Evolutionary conservation across 441 rosid species (phyloP), one percentile per base, ranked within the genome.

Genomic region (Adansonia gregorii): DNA sequence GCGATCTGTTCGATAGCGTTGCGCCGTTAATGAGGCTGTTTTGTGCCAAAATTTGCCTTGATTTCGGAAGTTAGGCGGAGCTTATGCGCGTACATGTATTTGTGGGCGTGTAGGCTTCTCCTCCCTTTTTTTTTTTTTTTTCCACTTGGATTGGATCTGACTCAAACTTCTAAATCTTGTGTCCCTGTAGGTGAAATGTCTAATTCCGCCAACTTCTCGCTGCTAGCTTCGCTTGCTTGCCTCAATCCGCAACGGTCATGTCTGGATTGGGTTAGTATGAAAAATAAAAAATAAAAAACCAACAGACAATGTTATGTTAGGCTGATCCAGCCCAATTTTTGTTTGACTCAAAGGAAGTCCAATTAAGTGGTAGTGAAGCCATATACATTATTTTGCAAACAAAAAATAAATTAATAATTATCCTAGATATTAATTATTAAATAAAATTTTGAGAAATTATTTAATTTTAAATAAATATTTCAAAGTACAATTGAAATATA

Each of bases 81-180:
- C 63, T n/a, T 31, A 15, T 15, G 14, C 45, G 45, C 39, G 15
- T 49, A 11, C 45, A 0, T 31, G 71, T 64, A 31, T 5, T 20
- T n/a, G 56, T 45, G 2, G 6, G 75, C 35, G 7, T 4, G 22
- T 20, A 12, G 71, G 41, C 41, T 35, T 35, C 41, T 35, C 4
- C 41, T 63, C 27, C 43, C 45, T 63, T 3, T n/a, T 15, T 63
- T 6, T 35, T 1, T 7, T 12, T 8, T 27, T 20, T 8, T 12
- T 11, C 51, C 65, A 43, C 66, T 79, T 82, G 24, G 81, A 74
- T 83, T 82, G 24, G 81, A 74, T 83, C 85, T 79, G 52, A 80
- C 22, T 77, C 80, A 59, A 79, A 15, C 76, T 58, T 76, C 73
- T 66, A 60, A 67, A 66, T 75, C 58, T 64, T 31, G 22, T 8